Evolutionary conservation across 163 green algal genomes (phyloP).

Genomic region (Trebouxia gelatinosa): DNA sequence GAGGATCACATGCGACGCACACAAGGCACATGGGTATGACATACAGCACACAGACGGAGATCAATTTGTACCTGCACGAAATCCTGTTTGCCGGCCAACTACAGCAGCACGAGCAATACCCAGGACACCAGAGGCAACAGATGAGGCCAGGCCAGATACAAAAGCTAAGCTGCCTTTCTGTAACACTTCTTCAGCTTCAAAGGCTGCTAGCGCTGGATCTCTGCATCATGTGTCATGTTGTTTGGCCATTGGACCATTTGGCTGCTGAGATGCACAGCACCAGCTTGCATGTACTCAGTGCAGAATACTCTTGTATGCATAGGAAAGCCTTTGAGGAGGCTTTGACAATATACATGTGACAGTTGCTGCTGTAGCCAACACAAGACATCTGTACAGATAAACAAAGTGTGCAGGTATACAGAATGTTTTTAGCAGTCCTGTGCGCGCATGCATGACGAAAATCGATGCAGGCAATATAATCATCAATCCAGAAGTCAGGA

Average conservation of each 20-base stretch:
- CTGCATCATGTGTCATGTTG: not conserved
- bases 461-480: too few relatives aligned
- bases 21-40: too few relatives aligned
- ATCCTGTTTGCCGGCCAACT: slow-evolving; percentile 14
- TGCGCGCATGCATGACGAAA: too few relatives aligned
- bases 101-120: slow-evolving; percentile 25
- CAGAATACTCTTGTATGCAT: not conserved
- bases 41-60: not conserved
- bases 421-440: not conserved
- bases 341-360: not conserved
- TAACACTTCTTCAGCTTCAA: slow-evolving; percentile 33
- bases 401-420: too few relatives aligned
- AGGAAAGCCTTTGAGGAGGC: not conserved
- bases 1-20: too few relatives aligned
- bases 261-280: too few relatives aligned
- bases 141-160: slow-evolving; percentile 38
- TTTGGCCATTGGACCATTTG: not conserved
- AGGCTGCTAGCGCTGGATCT: slow-evolving; percentile 38
- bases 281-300: too few relatives aligned
- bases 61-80: slow-evolving; percentile 4
- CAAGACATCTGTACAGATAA: too few relatives aligned
- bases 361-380: not conserved
- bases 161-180: slow-evolving; percentile 38
- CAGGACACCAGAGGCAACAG: slow-evolving; percentile 32
- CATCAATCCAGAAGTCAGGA: not conserved